These are phyloP conservation scores for Daldinia concentrica DNA, from an alignment of 495 filamentous ascomycete species.

Conservation along the genomic window DNA sequence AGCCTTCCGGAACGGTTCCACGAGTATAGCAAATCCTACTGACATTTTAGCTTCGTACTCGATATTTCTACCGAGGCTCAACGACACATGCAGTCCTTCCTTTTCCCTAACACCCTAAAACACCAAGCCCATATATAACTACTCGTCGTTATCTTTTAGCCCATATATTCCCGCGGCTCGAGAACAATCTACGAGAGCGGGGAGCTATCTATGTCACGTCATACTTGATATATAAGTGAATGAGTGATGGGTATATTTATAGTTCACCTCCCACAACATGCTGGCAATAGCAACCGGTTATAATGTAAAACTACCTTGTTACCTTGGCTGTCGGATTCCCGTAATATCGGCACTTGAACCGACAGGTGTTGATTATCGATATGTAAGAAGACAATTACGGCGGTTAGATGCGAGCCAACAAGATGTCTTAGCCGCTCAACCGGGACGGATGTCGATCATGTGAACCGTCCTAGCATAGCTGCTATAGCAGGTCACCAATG, in stretches of 20 bases:
- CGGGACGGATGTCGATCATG: not conserved
- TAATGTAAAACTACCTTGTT: slow-evolving; percentile 14
- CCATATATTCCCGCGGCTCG: not conserved
- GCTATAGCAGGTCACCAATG: not conserved
- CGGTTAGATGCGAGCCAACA: not conserved
- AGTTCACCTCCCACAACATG: not conserved
- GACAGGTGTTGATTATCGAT: slow-evolving; percentile 5
- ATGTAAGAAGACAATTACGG: not conserved
- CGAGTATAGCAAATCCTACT: not conserved
- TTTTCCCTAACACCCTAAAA: not conserved
- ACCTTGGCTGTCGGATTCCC: not conserved
- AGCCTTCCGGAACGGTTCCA: slow-evolving; percentile 14
- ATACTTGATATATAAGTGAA: not conserved
- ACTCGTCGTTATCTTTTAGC: not conserved
- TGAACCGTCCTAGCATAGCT: not conserved
- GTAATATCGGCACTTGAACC: slow-evolving; percentile 30
- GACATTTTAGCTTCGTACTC: slow-evolving; percentile 27
- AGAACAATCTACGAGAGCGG: slow-evolving; percentile 14
- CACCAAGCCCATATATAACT: slow-evolving; percentile 21
- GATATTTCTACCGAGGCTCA: not conserved
- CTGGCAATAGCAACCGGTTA: not conserved
- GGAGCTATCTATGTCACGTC: slow-evolving; percentile 15
- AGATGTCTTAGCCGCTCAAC: not conserved
- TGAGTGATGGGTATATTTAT: slow-evolving; percentile 22
- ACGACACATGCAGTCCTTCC: not conserved